Evolutionary conservation across 129 eudicot genomes (phyloP).

Genomic region (Sambucus nigra): DNA sequence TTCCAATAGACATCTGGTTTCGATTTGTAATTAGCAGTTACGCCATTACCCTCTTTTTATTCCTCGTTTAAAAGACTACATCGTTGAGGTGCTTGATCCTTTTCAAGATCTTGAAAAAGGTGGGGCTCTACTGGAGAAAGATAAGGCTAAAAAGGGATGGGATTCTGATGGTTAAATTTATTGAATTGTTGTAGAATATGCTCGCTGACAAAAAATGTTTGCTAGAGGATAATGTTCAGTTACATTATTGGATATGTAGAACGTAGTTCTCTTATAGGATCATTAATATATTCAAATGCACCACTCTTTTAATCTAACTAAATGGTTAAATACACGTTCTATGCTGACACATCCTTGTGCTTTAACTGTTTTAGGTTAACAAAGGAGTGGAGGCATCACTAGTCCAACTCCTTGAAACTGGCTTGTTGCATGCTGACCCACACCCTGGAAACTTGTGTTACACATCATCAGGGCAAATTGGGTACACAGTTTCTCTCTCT

Average conservation of each 20-base stretch:
- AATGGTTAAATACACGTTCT: constrained; percentile 3
- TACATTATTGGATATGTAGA: neutral
- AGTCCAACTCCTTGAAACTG: constrained; percentile 95
- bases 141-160: neutral
- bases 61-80: neutral
- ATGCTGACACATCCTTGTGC: constrained; percentile 8
- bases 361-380: constrained; percentile 54
- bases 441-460: constrained; percentile 95
- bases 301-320: neutral
- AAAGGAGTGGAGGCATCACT: constrained; percentile 95
- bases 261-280: neutral
- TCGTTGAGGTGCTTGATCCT: neutral
- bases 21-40: neutral
- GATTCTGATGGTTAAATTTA: neutral
- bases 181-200: neutral
- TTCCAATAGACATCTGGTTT: neutral
- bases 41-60: neutral
- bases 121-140: neutral
- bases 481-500: constrained; percentile 33
- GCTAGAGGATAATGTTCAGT: neutral
- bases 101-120: neutral
- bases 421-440: constrained; percentile 94
- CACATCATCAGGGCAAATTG: constrained; percentile 77
- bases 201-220: neutral
- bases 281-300: neutral